Evolutionary conservation across 805 yeast species (phyloP).

Genomic region (Priceomyces castillae): DNA sequence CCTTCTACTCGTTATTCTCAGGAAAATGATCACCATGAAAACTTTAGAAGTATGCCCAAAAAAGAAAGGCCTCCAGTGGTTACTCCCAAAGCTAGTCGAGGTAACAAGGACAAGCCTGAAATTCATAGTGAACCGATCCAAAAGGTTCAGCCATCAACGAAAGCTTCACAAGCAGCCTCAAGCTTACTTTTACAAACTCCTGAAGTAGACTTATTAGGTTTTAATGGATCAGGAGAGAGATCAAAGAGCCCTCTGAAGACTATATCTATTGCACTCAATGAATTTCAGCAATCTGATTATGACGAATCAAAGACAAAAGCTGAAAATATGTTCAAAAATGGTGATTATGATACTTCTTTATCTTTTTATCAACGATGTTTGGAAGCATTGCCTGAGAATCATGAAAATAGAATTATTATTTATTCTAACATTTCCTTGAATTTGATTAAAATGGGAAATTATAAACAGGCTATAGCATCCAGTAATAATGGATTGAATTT

Average conservation of each 20-base stretch:
- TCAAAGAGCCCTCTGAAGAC: conserved; percentile 9
- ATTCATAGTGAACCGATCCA: neutral
- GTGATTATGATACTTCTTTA: conserved; percentile 73
- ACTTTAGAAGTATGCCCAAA: conserved; percentile 5
- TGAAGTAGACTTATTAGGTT: conserved; percentile 27
- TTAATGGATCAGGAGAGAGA: conserved; percentile 16
- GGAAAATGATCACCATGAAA: neutral
- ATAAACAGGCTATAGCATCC: conserved; percentile 47
- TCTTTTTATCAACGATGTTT: conserved; percentile 53
- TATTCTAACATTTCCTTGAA: conserved; percentile 68
- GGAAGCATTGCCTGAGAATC: conserved; percentile 55
- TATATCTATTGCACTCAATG: conserved; percentile 26
- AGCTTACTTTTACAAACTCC: neutral
- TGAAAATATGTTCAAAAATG: conserved; percentile 64
- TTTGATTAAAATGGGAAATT: conserved; percentile 65
- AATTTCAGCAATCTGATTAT: conserved; percentile 42
- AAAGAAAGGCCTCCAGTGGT: conserved; percentile 5
- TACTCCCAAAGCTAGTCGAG: neutral
- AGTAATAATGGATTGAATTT: conserved; percentile 48
- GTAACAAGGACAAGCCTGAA: neutral
- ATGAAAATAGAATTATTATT: conserved; percentile 64
- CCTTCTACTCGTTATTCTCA: neutral
- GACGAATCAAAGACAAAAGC: conserved; percentile 55
- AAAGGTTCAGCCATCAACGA: neutral
- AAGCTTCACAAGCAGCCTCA: conserved; percentile 4